Conservation (phyloP, 2,329 filamentous ascomycete species). For the Penicillium sp. region DNA sequence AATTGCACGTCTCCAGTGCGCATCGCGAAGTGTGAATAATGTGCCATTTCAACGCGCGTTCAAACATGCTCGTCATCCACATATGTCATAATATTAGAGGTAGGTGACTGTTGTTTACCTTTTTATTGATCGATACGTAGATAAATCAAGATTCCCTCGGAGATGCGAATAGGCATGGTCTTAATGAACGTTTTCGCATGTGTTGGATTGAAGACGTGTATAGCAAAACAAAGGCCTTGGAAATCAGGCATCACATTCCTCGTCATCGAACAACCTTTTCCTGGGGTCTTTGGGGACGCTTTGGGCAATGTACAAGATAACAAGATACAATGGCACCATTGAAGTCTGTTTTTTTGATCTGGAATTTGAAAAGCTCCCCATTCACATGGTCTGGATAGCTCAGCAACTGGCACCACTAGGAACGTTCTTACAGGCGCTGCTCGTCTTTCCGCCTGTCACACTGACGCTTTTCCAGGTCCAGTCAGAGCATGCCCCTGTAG, state of each 20-base stretch:
- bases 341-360: too few relatives aligned
- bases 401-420: background rate
- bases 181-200: background rate
- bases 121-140: too few relatives aligned
- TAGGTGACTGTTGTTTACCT: too few relatives aligned
- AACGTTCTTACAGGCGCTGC: constrained; percentile 17
- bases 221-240: background rate
- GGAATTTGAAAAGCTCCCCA: background rate
- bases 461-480: constrained; percentile 52
- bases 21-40: background rate
- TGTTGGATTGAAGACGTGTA: background rate
- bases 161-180: too few relatives aligned
- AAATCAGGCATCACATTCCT: background rate
- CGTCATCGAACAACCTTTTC: background rate
- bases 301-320: too few relatives aligned
- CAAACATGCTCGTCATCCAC: background rate
- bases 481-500: constrained; percentile 49
- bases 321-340: too few relatives aligned
- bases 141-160: too few relatives aligned
- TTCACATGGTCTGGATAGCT: background rate
- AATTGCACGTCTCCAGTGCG: background rate
- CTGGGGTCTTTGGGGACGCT: too few relatives aligned
- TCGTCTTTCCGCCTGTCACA: constrained; percentile 55
- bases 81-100: too few relatives aligned
- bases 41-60: background rate